Conservation (phyloP, 1,139 yeast species). For the Diutina catenulata region DNA sequence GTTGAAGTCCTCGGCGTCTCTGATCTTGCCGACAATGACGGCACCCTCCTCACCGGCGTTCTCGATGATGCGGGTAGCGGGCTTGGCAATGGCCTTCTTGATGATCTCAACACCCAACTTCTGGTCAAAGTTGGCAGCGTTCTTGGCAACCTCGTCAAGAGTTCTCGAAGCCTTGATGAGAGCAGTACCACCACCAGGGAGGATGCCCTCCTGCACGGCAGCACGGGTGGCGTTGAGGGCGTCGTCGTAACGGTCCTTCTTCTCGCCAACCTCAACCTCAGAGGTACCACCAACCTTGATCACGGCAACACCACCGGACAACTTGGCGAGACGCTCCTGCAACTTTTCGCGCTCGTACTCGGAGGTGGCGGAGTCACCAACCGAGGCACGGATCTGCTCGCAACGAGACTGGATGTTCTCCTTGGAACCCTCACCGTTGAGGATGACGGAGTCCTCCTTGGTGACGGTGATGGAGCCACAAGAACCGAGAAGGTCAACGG, state of each 20-base stretch:
- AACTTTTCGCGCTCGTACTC: conserved; percentile 97
- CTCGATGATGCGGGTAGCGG: conserved; percentile 94
- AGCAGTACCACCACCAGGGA: conserved; percentile 99
- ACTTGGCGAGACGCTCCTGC: conserved; percentile 96
- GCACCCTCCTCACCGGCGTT: conserved; percentile 99
- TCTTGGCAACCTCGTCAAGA: conserved; percentile 56
- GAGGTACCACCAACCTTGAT: conserved; percentile 97
- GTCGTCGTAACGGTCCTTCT: conserved; percentile 99
- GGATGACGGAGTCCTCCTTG: conserved; percentile 92
- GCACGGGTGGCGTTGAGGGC: conserved; percentile 99
- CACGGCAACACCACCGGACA: conserved; percentile 99
- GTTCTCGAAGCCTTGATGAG: conserved; percentile 85
- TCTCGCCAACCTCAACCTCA: conserved; percentile 98
- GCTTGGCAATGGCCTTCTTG: conserved; percentile 91
- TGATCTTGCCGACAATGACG: conserved; percentile 92
- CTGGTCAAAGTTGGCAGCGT: conserved; percentile 88
- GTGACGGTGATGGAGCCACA: conserved; percentile 91
- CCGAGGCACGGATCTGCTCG: conserved; percentile 87
- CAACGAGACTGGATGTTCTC: conserved; percentile 83
- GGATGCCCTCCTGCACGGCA: conserved; percentile 98
- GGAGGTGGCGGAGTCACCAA: conserved; percentile 61
- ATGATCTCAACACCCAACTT: conserved; percentile 95
- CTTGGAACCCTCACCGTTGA: conserved; percentile 93
- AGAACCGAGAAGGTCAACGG: conserved; percentile 83
- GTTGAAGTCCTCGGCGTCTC: conserved; percentile 78